Conservation (phyloP, 148 eudicot genomes). For the Polygonum aviculare region DNA sequence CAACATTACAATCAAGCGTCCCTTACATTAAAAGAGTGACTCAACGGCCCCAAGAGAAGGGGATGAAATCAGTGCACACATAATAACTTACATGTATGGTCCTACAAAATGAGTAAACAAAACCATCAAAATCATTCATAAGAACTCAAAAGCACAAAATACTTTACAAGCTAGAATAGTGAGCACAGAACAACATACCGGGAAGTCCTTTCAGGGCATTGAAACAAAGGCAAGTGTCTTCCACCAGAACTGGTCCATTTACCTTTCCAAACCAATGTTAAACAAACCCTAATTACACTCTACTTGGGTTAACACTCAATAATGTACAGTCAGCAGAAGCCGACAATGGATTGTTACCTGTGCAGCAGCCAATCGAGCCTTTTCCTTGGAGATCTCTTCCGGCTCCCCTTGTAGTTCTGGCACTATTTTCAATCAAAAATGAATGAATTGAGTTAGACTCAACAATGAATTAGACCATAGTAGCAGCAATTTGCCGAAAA, state of each 20-base stretch:
- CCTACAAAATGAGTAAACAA: constrained; percentile 41
- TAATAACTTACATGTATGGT: constrained; percentile 81
- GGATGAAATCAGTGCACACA: background rate
- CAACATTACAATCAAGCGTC: background rate
- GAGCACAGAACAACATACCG: constrained; percentile 32
- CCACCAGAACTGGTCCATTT: constrained; percentile 90
- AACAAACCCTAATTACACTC: background rate
- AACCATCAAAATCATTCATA: background rate
- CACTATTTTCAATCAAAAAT: constrained; percentile 24
- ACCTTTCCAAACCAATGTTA: constrained; percentile 34
- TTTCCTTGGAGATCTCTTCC: constrained; percentile 87
- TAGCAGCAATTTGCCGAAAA: background rate
- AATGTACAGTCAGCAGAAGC: background rate
- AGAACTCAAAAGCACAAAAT: background rate
- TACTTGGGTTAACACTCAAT: background rate
- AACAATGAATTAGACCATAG: background rate
- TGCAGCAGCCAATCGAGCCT: constrained; percentile 82
- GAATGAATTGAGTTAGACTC: background rate
- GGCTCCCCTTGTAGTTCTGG: constrained; percentile 98
- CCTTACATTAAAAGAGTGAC: constrained; percentile 3
- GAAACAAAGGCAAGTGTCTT: constrained; percentile 94
- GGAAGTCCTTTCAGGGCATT: constrained; percentile 87
- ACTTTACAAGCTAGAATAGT: background rate
- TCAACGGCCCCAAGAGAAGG: constrained; percentile 16
- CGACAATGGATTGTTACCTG: constrained; percentile 28